Base-by-base conservation (phyloP, 2,329 filamentous ascomycete genomes). In the Cercospora zeina region DNA sequence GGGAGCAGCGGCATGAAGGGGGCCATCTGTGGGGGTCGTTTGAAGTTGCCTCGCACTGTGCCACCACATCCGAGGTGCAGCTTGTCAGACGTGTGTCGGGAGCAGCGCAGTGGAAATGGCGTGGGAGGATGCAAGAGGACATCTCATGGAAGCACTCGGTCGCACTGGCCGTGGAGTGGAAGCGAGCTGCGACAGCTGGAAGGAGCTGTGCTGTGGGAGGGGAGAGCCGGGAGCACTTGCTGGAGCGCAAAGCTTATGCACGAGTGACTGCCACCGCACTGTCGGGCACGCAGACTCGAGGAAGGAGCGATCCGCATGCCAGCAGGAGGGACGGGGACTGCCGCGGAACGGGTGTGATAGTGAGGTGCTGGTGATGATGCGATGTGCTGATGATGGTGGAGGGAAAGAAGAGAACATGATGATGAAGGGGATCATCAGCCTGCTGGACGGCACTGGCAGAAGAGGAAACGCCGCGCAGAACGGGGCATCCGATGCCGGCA, bases 231-330 rank as follows among this genome's bases (percentile, higher is more conserved):
- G 31, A 53, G 49, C 49, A 34, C 27, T 45, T 6, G 49, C 27
- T 33, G 49, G 30, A 53, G 49, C 39, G 39, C 49, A 53, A 53
- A 53, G 49, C 49, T 53, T 53, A 53, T 53, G 49, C 49, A 53
- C 49, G 27, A 53, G n/a, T 31, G 33, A 27, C 49, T 53, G 36
- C 8, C 4, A 13, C n/a, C 8, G 49, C 49, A n/a, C 14, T 30
- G 49, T 19, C 49, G 19, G 11, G 30, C 49, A 34, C 30, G 39
- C 24, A 34, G 14, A 34, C 24, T 27, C 24, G 24, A 27, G 24
- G 24, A 27, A 27, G 24, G 24, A 27, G 6, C 3, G 24, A 27
- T 27, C 3, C 24, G 24, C 24, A 34, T 27, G 30, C 31, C 49
- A 53, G n/a, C 27, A 21, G 16, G 49, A 31, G 49, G 49, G 49